Percentiles rank a stretch among this genome's conserved stretches.
phyloP scores from a whole-genome alignment of 164 flowering plant species.

The Vitis rupestris region DNA sequence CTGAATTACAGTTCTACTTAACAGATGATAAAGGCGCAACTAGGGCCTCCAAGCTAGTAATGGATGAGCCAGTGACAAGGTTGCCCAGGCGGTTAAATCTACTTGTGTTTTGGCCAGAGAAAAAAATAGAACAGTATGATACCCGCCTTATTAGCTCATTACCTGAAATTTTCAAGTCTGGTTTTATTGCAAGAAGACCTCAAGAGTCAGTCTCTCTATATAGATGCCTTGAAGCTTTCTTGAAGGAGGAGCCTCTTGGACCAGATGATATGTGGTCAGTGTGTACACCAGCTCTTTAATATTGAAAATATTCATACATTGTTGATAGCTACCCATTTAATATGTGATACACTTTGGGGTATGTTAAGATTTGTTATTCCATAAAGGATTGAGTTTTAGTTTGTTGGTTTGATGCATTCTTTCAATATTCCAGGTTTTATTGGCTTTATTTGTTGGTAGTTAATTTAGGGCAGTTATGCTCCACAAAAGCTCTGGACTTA shows the following conservation, averaged over 20 bases:
- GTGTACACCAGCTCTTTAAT: neutral
- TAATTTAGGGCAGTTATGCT: neutral
- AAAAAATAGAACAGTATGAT: slow-evolving; percentile 48
- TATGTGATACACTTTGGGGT: too few species aligned
- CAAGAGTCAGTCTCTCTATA: slow-evolving; percentile 82
- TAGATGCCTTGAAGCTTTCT: slow-evolving; percentile 88
- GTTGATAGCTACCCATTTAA: slow-evolving; percentile 2
- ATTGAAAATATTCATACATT: neutral
- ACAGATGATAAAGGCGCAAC: slow-evolving; percentile 64
- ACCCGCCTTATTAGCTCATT: slow-evolving; percentile 43
- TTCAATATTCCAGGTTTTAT: too few species aligned
- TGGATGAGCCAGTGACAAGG: slow-evolving; percentile 41
- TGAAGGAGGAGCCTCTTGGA: slow-evolving; percentile 96
- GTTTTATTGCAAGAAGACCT: slow-evolving; percentile 52
- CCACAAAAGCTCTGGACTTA: neutral
- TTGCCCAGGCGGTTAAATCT: slow-evolving; percentile 42
- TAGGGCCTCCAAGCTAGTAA: slow-evolving; percentile 39
- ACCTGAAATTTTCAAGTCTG: slow-evolving; percentile 74
- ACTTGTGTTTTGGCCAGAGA: slow-evolving; percentile 66
- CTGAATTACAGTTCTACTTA: slow-evolving; percentile 51
- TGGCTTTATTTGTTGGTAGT: neutral
- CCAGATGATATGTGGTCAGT: slow-evolving; percentile 99
- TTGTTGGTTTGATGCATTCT: too few species aligned
- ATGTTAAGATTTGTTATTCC: too few species aligned
- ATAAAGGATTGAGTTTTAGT: too few species aligned